Percentiles rank a stretch among this genome's conserved stretches.
phyloP scores from a whole-genome alignment of 805 yeast genomes.

The Pichia membranifaciens region DNA sequence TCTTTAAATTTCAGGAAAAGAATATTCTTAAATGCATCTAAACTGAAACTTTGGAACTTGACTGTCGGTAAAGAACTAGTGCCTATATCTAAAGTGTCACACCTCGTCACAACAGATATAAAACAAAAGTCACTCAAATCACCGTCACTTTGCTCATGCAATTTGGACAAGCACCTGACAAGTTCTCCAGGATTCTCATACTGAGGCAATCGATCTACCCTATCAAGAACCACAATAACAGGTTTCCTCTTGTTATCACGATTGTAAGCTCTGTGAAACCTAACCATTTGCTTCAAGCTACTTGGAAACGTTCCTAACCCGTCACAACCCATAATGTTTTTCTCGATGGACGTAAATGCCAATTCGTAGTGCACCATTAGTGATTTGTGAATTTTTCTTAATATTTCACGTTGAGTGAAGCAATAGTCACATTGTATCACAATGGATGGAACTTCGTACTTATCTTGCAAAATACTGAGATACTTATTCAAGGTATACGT shows the following conservation, averaged over 20 bases:
- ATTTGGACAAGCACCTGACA: constrained; percentile 34
- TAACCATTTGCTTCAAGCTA: constrained; percentile 34
- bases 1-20: constrained; percentile 20
- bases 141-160: constrained; percentile 38
- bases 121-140: constrained; percentile 29
- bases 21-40: constrained; percentile 34
- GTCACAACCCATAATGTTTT: constrained; percentile 30
- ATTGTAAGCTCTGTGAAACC: background rate
- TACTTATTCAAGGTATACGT: constrained; percentile 33
- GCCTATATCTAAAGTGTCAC: constrained; percentile 33
- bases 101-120: constrained; percentile 36
- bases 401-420: constrained; percentile 35
- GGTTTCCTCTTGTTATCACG: constrained; percentile 19
- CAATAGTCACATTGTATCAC: constrained; percentile 41
- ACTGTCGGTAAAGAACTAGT: constrained; percentile 39
- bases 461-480: constrained; percentile 22
- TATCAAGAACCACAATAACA: constrained; percentile 42
- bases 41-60: constrained; percentile 34
- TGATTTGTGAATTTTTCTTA: constrained; percentile 35
- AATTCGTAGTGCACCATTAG: constrained; percentile 10
- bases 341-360: constrained; percentile 7
- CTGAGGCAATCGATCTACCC: constrained; percentile 37
- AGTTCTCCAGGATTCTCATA: constrained; percentile 32
- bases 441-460: constrained; percentile 23
- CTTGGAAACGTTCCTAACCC: constrained; percentile 36